Percentiles rank a stretch among this genome's conserved stretches.
phyloP scores from a whole-genome alignment of 1,139 yeast species.

The Diutina mesorugosa region DNA sequence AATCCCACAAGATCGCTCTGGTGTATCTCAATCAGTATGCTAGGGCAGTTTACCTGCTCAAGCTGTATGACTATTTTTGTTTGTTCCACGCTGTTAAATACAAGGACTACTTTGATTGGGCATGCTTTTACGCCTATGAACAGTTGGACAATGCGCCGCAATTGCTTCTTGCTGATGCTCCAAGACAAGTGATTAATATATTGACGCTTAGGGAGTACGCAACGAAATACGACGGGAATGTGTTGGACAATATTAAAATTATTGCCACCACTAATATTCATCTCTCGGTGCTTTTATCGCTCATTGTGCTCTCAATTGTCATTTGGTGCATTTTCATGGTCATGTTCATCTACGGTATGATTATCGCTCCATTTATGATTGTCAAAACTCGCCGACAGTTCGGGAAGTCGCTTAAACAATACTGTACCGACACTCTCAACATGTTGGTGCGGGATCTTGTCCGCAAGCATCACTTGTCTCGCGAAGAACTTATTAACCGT shows the following conservation, averaged over 20 bases:
- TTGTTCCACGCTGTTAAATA: constrained; percentile 57
- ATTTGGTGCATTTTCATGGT: constrained; percentile 64
- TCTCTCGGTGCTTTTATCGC: constrained; percentile 59
- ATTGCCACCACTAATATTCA: constrained; percentile 49
- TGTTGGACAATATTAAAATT: constrained; percentile 37
- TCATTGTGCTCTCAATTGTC: constrained; percentile 66
- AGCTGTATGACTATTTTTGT: constrained; percentile 55
- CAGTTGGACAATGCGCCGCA: constrained; percentile 56
- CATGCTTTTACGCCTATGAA: constrained; percentile 55
- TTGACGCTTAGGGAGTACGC: constrained; percentile 51
- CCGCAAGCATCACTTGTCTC: constrained; percentile 31
- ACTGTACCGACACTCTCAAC: constrained; percentile 45
- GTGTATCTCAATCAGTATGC: constrained; percentile 62
- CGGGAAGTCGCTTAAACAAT: constrained; percentile 35
- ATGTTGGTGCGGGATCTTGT: constrained; percentile 40
- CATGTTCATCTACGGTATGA: constrained; percentile 43
- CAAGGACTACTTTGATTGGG: constrained; percentile 54
- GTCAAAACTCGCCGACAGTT: constrained; percentile 29
- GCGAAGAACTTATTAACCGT: constrained; percentile 19
- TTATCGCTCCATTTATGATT: constrained; percentile 43
- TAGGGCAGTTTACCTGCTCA: constrained; percentile 40
- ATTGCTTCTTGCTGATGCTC: constrained; percentile 65
- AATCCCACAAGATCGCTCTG: constrained; percentile 54
- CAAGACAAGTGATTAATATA: constrained; percentile 80
- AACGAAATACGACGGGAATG: constrained; percentile 29